phyloP scores from a whole-genome alignment of 805 yeast species.

The Brettanomyces bruxellensis region DNA sequence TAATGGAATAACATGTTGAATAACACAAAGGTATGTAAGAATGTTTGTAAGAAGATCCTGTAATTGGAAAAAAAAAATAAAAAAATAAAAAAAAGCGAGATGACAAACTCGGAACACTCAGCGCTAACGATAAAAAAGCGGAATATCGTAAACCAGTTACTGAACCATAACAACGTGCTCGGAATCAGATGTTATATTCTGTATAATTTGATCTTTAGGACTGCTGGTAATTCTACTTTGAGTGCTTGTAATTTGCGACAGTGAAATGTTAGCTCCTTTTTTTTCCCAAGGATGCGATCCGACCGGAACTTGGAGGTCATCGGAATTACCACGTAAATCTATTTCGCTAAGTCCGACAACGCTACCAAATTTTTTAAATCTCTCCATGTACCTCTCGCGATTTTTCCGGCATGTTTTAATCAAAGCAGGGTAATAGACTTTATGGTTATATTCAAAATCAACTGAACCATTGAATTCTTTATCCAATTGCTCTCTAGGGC shows the following conservation, averaged over 20 bases:
- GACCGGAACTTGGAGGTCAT: conserved; percentile 19
- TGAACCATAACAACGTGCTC: background rate
- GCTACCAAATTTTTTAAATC: conserved; percentile 66
- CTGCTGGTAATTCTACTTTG: background rate
- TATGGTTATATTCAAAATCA: conserved; percentile 77
- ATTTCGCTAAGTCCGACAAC: conserved; percentile 73
- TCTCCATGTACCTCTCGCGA: conserved; percentile 52
- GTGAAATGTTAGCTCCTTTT: background rate
- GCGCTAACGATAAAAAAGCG: too few species aligned
- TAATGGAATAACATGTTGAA: too few species aligned
- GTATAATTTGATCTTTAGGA: background rate
- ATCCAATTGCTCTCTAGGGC: conserved; percentile 76
- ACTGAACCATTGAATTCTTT: conserved; percentile 77
- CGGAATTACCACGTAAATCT: conserved; percentile 49
- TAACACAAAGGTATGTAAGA: too few species aligned
- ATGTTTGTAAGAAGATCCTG: too few species aligned
- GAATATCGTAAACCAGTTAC: too few species aligned
- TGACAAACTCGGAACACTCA: too few species aligned
- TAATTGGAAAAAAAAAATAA: too few species aligned
- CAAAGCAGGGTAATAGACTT: conserved; percentile 69
- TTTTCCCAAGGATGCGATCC: conserved; percentile 21
- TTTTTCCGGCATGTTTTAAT: conserved; percentile 49
- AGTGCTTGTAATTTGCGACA: background rate
- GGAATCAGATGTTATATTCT: background rate
- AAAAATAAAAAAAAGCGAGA: too few species aligned